Evolutionary conservation across 2,329 filamentous ascomycete species (phyloP), one percentile per base, ranked within the genome.

Genomic region (Lachnellula arida): DNA sequence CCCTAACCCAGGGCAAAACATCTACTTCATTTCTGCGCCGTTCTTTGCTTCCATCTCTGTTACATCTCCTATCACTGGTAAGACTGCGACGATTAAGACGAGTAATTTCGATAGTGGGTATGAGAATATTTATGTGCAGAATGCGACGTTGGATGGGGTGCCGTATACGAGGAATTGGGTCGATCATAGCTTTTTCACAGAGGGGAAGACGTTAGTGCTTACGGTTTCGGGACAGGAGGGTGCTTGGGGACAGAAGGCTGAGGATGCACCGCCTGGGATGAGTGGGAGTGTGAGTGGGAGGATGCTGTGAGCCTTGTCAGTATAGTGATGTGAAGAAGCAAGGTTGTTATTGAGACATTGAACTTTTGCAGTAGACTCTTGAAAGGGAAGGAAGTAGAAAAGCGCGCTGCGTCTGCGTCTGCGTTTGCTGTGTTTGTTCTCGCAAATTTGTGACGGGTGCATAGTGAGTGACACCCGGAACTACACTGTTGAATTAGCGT

Each of bases 1-100:
- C 67, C 87, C 87, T 0, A 86, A 87, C 51, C 79, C 85, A 0
- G 86, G 86, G 0, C 86, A 89, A 64, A 74, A 88, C 60, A 84
- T 88, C 0, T 89, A 89, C 60, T 77, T 89, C 22, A 86, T 89
- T 59, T 87, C 74, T 0, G 80, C 86, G 0, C 86, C 87, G 0
- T 89, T 81, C 63, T 89, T 89, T 62, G 74, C 80, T 63, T 74
- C 75, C 39, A 75, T 88, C 1, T 79, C 77, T 37, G 76, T 89
- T 54, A 81, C 73, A 5, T 80, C 81, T 49, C 77, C 76, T 0
- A 64, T 80, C 4, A 88, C 82, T 0, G 78, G 80, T 2, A 82
- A 81, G 49, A 81, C 79, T 2, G 84, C 85, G 0, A 81, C 74
- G 0, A 76, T 89, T 4, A 73, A 76, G 17, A 85, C 80, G 51